These are phyloP conservation scores for Candida suzukii DNA, from an alignment of 805 yeast species.

Conservation along the genomic window DNA sequence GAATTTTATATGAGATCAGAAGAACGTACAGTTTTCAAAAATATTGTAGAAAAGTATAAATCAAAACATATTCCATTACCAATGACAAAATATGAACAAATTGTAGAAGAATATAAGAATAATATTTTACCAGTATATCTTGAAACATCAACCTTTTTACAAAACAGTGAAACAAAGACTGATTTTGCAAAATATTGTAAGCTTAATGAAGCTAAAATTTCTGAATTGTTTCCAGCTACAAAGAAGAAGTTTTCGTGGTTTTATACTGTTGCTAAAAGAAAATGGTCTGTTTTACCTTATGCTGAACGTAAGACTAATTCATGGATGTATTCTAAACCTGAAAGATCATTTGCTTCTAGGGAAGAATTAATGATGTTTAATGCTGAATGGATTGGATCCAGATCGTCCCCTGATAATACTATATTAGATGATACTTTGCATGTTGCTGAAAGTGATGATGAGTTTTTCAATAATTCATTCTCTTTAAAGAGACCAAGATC, in stretches of 20 bases:
- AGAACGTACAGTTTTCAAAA: background rate
- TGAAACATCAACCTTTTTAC: constrained; percentile 11
- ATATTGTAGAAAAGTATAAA: background rate
- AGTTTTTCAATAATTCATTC: too few relatives aligned
- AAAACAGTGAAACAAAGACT: constrained; percentile 16
- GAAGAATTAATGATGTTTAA: constrained; percentile 15
- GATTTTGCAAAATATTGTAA: constrained; percentile 23
- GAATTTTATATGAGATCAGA: background rate
- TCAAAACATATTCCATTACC: background rate
- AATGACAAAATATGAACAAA: constrained; percentile 5
- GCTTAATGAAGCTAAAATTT: constrained; percentile 10
- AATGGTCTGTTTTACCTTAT: constrained; percentile 14
- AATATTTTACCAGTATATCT: constrained; percentile 2
- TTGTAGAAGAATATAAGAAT: constrained; percentile 7
- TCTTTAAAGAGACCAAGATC: too few relatives aligned
- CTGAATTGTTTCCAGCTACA: constrained; percentile 13
- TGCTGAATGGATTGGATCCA: background rate
- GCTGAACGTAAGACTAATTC: constrained; percentile 9
- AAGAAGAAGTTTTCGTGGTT: constrained; percentile 13
- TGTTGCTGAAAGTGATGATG: background rate
- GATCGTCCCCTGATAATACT: background rate
- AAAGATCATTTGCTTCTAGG: constrained; percentile 16
- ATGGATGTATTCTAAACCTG: constrained; percentile 4
- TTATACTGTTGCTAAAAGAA: constrained; percentile 18
- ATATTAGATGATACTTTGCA: too few relatives aligned